These are phyloP conservation scores for Geotrichum aggregatum DNA, from an alignment of 1,139 yeast species.

Conservation along the genomic window DNA sequence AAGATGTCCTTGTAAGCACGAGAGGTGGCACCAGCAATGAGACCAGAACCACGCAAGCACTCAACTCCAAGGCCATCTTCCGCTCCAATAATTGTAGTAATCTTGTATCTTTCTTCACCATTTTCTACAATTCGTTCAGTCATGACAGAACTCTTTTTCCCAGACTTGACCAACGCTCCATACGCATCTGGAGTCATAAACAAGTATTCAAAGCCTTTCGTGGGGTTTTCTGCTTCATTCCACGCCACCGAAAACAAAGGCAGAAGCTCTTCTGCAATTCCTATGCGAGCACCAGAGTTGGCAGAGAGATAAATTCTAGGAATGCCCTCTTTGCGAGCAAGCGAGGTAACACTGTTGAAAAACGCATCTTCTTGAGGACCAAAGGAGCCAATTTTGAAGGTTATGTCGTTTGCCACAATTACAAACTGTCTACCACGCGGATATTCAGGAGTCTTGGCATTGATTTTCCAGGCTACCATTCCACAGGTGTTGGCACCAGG, in stretches of 20 bases:
- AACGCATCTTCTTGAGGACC: slow-evolving; percentile 93
- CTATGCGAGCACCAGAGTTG: slow-evolving; percentile 97
- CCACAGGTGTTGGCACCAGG: slow-evolving; percentile 95
- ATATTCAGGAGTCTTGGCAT: slow-evolving; percentile 92
- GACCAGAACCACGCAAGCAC: slow-evolving; percentile 95
- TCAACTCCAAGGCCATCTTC: slow-evolving; percentile 98
- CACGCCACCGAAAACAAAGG: slow-evolving; percentile 90
- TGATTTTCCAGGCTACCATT: slow-evolving; percentile 93
- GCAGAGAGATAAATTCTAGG: slow-evolving; percentile 95
- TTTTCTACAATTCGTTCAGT: slow-evolving; percentile 79
- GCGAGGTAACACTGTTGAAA: slow-evolving; percentile 87
- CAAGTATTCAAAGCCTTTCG: slow-evolving; percentile 85
- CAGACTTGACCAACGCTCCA: slow-evolving; percentile 54
- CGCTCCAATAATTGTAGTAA: slow-evolving; percentile 82
- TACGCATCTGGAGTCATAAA: slow-evolving; percentile 71
- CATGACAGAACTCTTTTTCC: slow-evolving; percentile 48
- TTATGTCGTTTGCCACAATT: slow-evolving; percentile 92
- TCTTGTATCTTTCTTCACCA: slow-evolving; percentile 77
- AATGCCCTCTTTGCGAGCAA: slow-evolving; percentile 83
- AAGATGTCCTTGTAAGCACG: slow-evolving; percentile 96
- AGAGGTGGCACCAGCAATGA: slow-evolving; percentile 98
- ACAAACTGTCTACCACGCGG: slow-evolving; percentile 93
- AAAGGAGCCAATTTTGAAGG: slow-evolving; percentile 95
- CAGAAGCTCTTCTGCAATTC: slow-evolving; percentile 91
- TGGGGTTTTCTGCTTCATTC: slow-evolving; percentile 72